Percentiles rank a stretch among this genome's conserved stretches.
Conservation (phyloP, 1,284 basidiomycete genomes). For the Tylopilus sp. region DNA sequence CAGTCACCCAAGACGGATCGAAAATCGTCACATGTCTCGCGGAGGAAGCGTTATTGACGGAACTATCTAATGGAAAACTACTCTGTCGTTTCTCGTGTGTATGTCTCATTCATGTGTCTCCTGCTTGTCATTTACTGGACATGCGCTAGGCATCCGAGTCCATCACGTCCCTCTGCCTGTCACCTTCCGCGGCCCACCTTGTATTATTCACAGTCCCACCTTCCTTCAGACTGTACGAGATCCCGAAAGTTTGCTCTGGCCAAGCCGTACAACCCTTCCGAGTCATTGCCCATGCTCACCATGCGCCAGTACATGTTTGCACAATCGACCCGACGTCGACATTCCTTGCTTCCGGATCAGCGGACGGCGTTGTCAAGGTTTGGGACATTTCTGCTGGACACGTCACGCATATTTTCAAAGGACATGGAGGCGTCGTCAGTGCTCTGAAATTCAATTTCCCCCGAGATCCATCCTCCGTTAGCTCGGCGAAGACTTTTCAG, state of each 20-base stretch:
- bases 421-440: slow-evolving; percentile 93
- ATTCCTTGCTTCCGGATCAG: slow-evolving; percentile 90
- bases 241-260: slow-evolving; percentile 47
- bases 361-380: slow-evolving; percentile 95
- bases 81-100: slow-evolving; percentile 82
- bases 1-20: slow-evolving; percentile 74
- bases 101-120: slow-evolving; percentile 34
- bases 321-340: slow-evolving; percentile 81
- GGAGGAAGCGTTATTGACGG: slow-evolving; percentile 81
- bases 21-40: slow-evolving; percentile 83
- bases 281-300: slow-evolving; percentile 78
- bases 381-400: slow-evolving; percentile 89
- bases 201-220: slow-evolving; percentile 65
- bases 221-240: slow-evolving; percentile 62
- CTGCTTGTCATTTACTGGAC: slow-evolving; percentile 7
- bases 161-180: slow-evolving; percentile 60
- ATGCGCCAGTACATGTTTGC: slow-evolving; percentile 89
- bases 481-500: slow-evolving; percentile 58
- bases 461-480: slow-evolving; percentile 47
- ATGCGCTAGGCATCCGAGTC: slow-evolving; percentile 57
- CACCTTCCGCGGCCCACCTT: slow-evolving; percentile 59
- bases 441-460: slow-evolving; percentile 81
- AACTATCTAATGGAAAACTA: slow-evolving; percentile 67
- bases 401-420: slow-evolving; percentile 92
- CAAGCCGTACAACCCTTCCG: slow-evolving; percentile 60